These are phyloP conservation scores for Geotrichum carabidarum DNA, from an alignment of 1,139 yeast species.

Conservation along the genomic window DNA sequence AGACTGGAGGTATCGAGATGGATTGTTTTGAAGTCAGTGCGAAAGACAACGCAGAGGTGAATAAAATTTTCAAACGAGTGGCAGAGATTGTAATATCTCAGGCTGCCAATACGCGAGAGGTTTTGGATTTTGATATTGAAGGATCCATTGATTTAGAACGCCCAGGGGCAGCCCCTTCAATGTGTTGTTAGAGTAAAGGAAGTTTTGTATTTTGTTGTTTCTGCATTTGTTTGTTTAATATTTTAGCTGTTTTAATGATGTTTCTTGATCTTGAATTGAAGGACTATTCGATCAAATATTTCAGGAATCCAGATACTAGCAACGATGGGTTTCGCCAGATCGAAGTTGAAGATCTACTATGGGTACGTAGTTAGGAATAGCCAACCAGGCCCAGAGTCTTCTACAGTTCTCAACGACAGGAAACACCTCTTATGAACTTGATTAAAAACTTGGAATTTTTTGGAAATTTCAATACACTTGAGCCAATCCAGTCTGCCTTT, in stretches of 20 bases:
- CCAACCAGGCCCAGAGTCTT: too few relatives aligned
- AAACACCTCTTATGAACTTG: too few relatives aligned
- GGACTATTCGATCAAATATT: background rate
- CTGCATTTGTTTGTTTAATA: background rate
- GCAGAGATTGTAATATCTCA: conserved; percentile 19
- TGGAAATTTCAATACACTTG: too few relatives aligned
- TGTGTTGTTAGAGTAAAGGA: conserved; percentile 9
- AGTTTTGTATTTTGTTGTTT: background rate
- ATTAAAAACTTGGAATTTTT: too few relatives aligned
- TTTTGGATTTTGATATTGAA: conserved; percentile 17
- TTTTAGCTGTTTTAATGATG: background rate
- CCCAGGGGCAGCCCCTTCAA: conserved; percentile 6
- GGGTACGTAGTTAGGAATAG: too few relatives aligned
- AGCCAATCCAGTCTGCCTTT: too few relatives aligned
- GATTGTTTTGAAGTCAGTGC: conserved; percentile 24
- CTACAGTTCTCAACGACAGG: too few relatives aligned
- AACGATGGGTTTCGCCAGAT: background rate
- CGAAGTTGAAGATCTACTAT: background rate
- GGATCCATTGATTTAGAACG: conserved; percentile 16
- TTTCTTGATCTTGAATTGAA: background rate
- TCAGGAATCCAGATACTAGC: background rate
- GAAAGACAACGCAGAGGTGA: conserved; percentile 22
- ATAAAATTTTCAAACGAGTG: conserved; percentile 19
- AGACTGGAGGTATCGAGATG: conserved; percentile 1
- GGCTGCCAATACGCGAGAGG: conserved; percentile 11